A percentile compares a stretch with the other conserved stretches of the same genome.
Conservation (phyloP, 495 filamentous ascomycete species). For the Lepraria neglecta region DNA sequence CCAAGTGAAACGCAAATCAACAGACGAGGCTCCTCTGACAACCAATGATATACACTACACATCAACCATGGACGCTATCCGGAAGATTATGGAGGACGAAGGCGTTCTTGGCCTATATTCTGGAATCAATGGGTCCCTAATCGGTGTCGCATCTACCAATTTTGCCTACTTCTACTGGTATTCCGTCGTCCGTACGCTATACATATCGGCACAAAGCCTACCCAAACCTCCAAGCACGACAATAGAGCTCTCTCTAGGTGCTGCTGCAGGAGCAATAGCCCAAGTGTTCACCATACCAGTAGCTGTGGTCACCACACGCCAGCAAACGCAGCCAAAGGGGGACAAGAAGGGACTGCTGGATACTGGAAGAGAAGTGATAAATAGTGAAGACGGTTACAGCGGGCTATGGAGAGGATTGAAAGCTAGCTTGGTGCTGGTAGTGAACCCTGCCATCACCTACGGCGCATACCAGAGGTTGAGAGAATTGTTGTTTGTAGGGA, state of each 20-base stretch:
- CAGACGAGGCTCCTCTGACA: slow-evolving; percentile 31
- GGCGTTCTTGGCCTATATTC: slow-evolving; percentile 79
- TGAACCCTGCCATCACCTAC: slow-evolving; percentile 97
- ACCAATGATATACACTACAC: slow-evolving; percentile 63
- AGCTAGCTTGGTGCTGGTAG: slow-evolving; percentile 90
- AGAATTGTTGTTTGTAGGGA: slow-evolving; percentile 70
- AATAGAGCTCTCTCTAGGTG: slow-evolving; percentile 79
- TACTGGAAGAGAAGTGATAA: slow-evolving; percentile 80
- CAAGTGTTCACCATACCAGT: slow-evolving; percentile 97
- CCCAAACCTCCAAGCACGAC: slow-evolving; percentile 68
- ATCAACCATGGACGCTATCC: slow-evolving; percentile 80
- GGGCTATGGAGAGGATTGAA: slow-evolving; percentile 95
- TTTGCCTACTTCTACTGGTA: slow-evolving; percentile 99
- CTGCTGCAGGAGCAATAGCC: slow-evolving; percentile 80
- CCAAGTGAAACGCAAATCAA: slow-evolving; percentile 69
- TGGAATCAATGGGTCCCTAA: slow-evolving; percentile 75
- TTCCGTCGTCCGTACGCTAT: slow-evolving; percentile 75
- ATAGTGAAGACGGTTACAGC: slow-evolving; percentile 81
- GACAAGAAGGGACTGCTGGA: slow-evolving; percentile 83
- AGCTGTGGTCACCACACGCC: slow-evolving; percentile 87
- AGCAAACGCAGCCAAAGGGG: slow-evolving; percentile 82
- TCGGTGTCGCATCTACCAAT: slow-evolving; percentile 94
- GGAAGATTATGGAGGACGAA: slow-evolving; percentile 76
- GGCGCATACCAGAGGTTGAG: slow-evolving; percentile 91
- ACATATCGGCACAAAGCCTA: slow-evolving; percentile 60